Evolutionary conservation across 2,329 filamentous ascomycete genomes (phyloP), one percentile per base, ranked within the genome.

Genomic region (Colletotrichum trifolii): DNA sequence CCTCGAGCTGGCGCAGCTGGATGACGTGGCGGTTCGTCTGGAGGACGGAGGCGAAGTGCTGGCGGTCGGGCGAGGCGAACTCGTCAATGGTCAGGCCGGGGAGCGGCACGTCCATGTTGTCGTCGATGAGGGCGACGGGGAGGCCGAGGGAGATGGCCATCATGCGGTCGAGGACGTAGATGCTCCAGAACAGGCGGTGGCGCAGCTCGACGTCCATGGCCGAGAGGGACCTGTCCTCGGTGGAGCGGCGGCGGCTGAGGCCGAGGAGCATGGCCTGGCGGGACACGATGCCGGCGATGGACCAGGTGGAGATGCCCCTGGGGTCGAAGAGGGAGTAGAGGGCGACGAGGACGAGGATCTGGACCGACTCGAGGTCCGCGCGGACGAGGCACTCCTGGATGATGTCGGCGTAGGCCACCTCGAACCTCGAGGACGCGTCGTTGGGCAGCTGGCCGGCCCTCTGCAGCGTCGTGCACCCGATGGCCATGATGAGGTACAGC

Each of bases 1-100:
- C 76, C 67, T 83, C 81, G 0, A 82, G 70, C 68, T 80, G 79
- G 1, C 80, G 76, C 13, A 82, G 73, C 56, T 80, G 73, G 43
- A 83, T 80, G 15, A 83, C 75, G 61, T 82, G 81, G 0, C 81
- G 78, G 43, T 75, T 81, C 4, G 79, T 79, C 68, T 83, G 81
- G 15, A 83, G 70, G 15, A 78, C 78, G 6, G 75, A 74, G n/a
- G 79, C 76, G 59, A 76, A 78, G 2, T 76, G 70, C 13, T 74
- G 69, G 8, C 78, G 71, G 13, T 80, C 78, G 2, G 75, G 57
- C 7, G 77, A 78, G 3, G 78, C 78, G 66, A 81, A 82, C 69
- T 83, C 80, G 36, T 81, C 77, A n/a, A 82, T 71, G 0, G 80
- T 81, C 7, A 83, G 73, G 2, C 79, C 75, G 1, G 81, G 81